A percentile compares a stretch with the other conserved stretches of the same genome.
Evolutionary conservation across 345 rosid species (phyloP).

Genomic region (Schrenkiella parvula): DNA sequence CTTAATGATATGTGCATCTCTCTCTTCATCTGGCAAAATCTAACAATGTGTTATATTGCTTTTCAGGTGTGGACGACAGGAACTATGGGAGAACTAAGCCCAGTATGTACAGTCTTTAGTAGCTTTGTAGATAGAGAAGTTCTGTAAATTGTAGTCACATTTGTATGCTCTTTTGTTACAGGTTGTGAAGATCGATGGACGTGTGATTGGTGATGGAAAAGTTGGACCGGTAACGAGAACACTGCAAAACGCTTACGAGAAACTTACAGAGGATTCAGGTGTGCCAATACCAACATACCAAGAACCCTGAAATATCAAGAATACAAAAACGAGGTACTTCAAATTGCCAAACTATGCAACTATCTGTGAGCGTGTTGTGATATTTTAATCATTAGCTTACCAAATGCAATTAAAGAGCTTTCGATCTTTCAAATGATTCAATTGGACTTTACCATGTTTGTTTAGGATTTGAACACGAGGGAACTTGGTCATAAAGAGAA

Average conservation of each 20-base stretch:
- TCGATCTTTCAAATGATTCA: slow-evolving; percentile 4
- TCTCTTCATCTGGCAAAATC: neutral
- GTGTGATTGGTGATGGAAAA: slow-evolving; percentile 66
- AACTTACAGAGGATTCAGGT: slow-evolving; percentile 54
- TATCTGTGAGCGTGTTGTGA: neutral
- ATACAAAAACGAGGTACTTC: neutral
- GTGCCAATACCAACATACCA: slow-evolving; percentile 64
- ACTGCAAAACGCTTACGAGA: slow-evolving; percentile 66
- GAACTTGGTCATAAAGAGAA: neutral
- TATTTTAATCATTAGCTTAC: neutral
- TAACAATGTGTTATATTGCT: neutral
- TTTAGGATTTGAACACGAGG: neutral
- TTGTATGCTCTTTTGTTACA: neutral
- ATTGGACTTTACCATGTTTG: neutral
- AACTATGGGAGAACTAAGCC: slow-evolving; percentile 90
- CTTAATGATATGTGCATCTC: neutral
- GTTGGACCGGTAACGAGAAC: slow-evolving; percentile 61
- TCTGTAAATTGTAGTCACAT: neutral
- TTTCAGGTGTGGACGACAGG: slow-evolving; percentile 88
- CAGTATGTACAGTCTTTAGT: slow-evolving; percentile 38
- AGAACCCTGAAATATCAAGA: neutral
- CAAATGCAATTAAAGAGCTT: slow-evolving; percentile 1
- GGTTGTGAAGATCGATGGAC: slow-evolving; percentile 73
- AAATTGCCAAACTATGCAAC: neutral
- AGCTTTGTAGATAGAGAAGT: neutral